Percentiles rank a stretch among this genome's conserved stretches.
Evolutionary conservation across 2,329 filamentous ascomycete species (phyloP).

Genomic region (Colletotrichum tabaci): DNA sequence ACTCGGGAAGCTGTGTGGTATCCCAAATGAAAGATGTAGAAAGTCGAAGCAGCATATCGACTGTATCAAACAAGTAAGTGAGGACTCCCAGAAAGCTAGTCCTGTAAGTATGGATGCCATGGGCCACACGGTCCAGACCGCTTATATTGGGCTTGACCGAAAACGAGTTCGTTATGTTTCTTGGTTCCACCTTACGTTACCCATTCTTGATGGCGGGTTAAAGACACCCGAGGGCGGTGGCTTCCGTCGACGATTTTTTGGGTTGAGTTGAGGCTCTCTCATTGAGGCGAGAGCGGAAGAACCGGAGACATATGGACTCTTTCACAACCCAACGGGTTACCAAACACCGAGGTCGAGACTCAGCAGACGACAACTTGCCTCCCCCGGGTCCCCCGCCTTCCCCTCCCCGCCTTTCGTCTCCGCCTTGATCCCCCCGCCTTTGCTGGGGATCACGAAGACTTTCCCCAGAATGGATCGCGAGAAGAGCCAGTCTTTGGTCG

Average conservation of each 20-base stretch:
- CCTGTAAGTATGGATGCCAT: too few species aligned
- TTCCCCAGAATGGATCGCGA: neutral
- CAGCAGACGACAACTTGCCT: neutral
- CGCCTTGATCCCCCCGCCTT: neutral
- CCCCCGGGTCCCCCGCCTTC: neutral
- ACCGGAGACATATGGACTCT: too few species aligned
- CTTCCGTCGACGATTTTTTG: too few species aligned
- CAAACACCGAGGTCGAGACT: neutral
- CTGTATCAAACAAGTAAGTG: too few species aligned
- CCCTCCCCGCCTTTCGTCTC: neutral
- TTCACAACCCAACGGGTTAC: neutral
- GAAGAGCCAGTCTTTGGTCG: neutral
- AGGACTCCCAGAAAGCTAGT: too few species aligned
- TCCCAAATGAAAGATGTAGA: too few species aligned
- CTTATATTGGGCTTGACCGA: too few species aligned
- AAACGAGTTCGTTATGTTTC: too few species aligned
- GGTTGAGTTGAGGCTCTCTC: neutral
- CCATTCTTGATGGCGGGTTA: neutral
- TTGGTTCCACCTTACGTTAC: too few species aligned
- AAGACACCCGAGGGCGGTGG: neutral
- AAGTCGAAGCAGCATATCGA: too few species aligned
- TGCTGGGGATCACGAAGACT: neutral
- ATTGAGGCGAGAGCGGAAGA: too few species aligned
- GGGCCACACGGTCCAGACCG: too few species aligned
- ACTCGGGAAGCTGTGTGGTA: neutral